Percentiles rank a stretch among this genome's conserved stretches.
phyloP scores from a whole-genome alignment of 768 basidiomycete species.

The Hericium erinaceus region DNA sequence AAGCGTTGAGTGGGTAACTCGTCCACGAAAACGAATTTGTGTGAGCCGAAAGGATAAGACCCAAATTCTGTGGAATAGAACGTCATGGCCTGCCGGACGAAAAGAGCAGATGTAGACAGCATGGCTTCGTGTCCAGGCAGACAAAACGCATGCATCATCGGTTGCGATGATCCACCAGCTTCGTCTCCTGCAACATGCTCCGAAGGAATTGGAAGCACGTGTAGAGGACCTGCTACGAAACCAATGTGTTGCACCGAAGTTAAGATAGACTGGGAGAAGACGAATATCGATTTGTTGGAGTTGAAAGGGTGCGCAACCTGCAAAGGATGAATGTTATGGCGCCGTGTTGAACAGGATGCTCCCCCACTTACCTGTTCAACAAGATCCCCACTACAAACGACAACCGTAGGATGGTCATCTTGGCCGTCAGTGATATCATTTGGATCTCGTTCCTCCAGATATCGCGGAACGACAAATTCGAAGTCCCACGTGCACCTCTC shows the following conservation, averaged over 20 bases:
- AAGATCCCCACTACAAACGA: conserved; percentile 90
- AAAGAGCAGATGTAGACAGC: conserved; percentile 59
- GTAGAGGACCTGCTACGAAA: conserved; percentile 93
- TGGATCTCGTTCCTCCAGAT: conserved; percentile 54
- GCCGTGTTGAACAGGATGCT: not conserved
- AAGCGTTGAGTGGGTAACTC: conserved; percentile 75
- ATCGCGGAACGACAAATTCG: conserved; percentile 87
- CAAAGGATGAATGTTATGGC: conserved; percentile 5
- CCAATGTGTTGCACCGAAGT: conserved; percentile 96
- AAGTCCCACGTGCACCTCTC: conserved; percentile 99
- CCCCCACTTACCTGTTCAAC: conserved; percentile 67
- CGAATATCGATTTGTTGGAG: conserved; percentile 89
- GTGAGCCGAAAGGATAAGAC: conserved; percentile 92
- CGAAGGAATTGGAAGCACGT: conserved; percentile 58
- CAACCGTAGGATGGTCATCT: conserved; percentile 69
- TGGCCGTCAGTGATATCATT: conserved; percentile 38
- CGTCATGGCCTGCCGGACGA: conserved; percentile 82
- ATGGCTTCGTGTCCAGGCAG: conserved; percentile 78
- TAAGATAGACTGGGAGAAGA: conserved; percentile 77
- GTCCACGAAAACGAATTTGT: conserved; percentile 91
- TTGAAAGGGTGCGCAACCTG: conserved; percentile 91
- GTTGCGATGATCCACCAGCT: conserved; percentile 49
- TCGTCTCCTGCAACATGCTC: conserved; percentile 56
- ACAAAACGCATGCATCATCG: conserved; percentile 85
- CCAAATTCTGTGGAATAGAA: conserved; percentile 90